Percentiles rank a stretch among this genome's conserved stretches.
These are phyloP conservation scores for Amaranthus cruentus DNA, from an alignment of 148 eudicot genomes.

Conservation along the genomic window DNA sequence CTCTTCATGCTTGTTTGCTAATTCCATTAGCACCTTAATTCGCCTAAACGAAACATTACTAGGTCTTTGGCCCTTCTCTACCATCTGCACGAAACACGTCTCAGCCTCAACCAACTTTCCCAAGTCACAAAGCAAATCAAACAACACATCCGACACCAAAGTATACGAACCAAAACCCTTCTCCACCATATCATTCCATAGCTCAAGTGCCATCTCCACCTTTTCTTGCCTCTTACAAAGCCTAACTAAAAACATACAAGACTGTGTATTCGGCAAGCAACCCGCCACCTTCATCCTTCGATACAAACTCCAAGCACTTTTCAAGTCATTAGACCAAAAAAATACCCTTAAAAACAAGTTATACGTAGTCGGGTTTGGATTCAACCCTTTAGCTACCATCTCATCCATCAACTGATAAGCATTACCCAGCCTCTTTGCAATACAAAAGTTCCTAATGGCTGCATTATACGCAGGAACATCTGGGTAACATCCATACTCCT, in stretches of 20 bases:
- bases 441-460: slow-evolving; percentile 70
- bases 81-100: slow-evolving; percentile 81
- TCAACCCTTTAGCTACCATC: slow-evolving; percentile 59
- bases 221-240: slow-evolving; percentile 68
- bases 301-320: slow-evolving; percentile 66
- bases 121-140: slow-evolving; percentile 76
- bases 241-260: slow-evolving; percentile 77
- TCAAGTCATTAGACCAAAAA: slow-evolving; percentile 72
- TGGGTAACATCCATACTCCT: slow-evolving; percentile 67
- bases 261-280: slow-evolving; percentile 78
- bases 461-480: slow-evolving; percentile 90
- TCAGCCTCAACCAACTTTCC: slow-evolving; percentile 78
- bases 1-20: slow-evolving; percentile 61
- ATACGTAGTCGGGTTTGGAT: slow-evolving; percentile 75
- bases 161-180: slow-evolving; percentile 75
- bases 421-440: slow-evolving; percentile 65
- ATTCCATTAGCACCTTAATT: slow-evolving; percentile 88
- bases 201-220: slow-evolving; percentile 78
- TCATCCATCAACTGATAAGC: slow-evolving; percentile 62
- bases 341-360: slow-evolving; percentile 70
- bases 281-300: slow-evolving; percentile 61
- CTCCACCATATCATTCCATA: slow-evolving; percentile 89
- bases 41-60: slow-evolving; percentile 74
- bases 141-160: slow-evolving; percentile 71
- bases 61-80: slow-evolving; percentile 77